Conservation (phyloP, 805 yeast species). For the Cyberlindnera lachancei region DNA sequence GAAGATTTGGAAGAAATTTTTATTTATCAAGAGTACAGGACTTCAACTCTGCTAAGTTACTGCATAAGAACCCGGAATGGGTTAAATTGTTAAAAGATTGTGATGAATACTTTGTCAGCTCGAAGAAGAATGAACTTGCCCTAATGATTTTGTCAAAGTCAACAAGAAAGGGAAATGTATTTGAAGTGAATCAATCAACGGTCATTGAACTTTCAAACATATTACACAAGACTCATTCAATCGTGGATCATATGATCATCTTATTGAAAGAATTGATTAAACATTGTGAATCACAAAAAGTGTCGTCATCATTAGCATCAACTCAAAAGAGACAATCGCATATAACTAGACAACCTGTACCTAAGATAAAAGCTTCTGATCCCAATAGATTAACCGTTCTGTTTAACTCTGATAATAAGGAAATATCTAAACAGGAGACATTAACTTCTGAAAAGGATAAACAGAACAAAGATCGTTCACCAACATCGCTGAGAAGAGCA, state of each 20-base stretch:
- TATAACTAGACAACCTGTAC: no score
- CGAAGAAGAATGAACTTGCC: conserved; percentile 37
- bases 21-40: conserved; percentile 31
- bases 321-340: no score
- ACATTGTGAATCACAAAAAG: no score
- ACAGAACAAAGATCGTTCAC: no score
- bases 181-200: conserved; percentile 26
- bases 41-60: conserved; percentile 32
- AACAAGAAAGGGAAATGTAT: conserved; percentile 30
- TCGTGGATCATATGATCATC: no score
- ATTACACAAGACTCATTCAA: no score
- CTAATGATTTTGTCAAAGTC: conserved; percentile 36
- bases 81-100: conserved; percentile 22
- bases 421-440: conserved; percentile 12
- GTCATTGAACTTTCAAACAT: conserved; percentile 25
- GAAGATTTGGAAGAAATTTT: conserved; percentile 35
- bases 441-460: no score
- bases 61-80: conserved; percentile 23
- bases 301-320: no score
- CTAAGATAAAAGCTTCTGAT: conserved; percentile 1
- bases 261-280: no score
- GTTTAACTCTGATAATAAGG: conserved; percentile 15
- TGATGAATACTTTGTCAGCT: conserved; percentile 30
- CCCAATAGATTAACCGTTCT: conserved; percentile 8
- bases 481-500: no score